phyloP scores from a whole-genome alignment of 2,329 filamentous ascomycete genomes.

The Tetracladium maxilliforme region DNA sequence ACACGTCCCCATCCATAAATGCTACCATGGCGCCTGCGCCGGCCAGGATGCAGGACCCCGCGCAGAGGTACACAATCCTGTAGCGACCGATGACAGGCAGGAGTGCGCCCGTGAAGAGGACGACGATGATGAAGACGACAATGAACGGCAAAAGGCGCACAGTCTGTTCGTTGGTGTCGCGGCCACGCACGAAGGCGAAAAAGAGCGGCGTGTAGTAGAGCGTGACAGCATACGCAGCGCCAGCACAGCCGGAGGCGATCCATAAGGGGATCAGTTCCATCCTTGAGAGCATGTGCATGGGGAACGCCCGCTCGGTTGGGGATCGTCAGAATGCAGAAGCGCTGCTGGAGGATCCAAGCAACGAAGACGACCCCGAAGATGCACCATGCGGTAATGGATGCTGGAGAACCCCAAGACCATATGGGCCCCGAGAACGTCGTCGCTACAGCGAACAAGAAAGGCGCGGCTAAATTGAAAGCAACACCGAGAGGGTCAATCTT shows the following conservation, averaged over 20 bases:
- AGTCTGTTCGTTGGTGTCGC: constrained; percentile 27
- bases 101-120: constrained; percentile 16
- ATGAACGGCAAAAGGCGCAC: constrained; percentile 21
- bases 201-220: constrained; percentile 32
- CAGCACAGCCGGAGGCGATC: not conserved
- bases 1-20: too few species aligned
- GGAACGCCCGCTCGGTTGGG: constrained; percentile 10
- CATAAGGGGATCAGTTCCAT: constrained; percentile 17
- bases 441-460: too few species aligned
- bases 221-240: constrained; percentile 21
- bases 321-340: constrained; percentile 12
- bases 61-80: too few species aligned
- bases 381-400: too few species aligned
- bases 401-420: too few species aligned
- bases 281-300: constrained; percentile 17
- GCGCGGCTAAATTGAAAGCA: too few species aligned
- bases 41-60: too few species aligned
- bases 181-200: constrained; percentile 32
- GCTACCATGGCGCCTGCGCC: too few species aligned
- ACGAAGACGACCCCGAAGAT: constrained; percentile 22
- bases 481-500: too few species aligned
- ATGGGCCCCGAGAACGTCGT: too few species aligned
- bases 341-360: constrained; percentile 9
- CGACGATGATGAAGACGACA: constrained; percentile 16
- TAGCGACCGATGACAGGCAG: too few species aligned